Evolutionary conservation across 768 basidiomycete genomes (phyloP), one percentile per base, ranked within the genome.

Genomic region (Suillus bovinus): DNA sequence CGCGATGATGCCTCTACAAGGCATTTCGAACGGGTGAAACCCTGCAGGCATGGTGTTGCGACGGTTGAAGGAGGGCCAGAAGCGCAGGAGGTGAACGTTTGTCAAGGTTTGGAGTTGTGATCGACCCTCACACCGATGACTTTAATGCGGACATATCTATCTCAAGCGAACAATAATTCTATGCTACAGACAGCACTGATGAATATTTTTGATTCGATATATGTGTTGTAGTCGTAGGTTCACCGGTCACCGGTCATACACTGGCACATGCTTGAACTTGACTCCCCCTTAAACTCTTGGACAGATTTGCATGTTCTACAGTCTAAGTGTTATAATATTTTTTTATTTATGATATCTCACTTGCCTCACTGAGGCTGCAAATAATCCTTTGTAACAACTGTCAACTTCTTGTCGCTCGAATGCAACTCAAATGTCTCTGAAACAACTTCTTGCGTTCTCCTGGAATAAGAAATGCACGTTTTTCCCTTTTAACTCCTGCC

Each of bases 1-100:
- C 73, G 73, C 63, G 74, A 76, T 17, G 73, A 74, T 63, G 74
- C 73, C 39, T 69, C 74, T 46, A 67, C 68, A 54, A 69, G 73
- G 7, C 73, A 74, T 57, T 66, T 75, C 27, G 71, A 74, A 63
- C 72, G 72, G 58, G 68, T 72, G 67, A 52, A 29, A 24, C 66
- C 67, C 22, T 66, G 63, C n/a, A 66, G 65, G 68, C 63, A 39
- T n/a, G 50, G 50, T 31, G 50, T 52, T n/a, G 50, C 50, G 20
- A 52, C 29, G 10, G 29, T 52, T 52, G 50, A 52, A 31, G n/a
- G 50, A 52, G 50, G 50, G 11, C 50, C 50, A 13, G 36, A 68
- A 31, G 66, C 62, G 38, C 62, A 64, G 47, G 72, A 68, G 38
- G 71, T 73, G 24, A 34, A 72, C 8, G 68, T 39, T 67, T 64